Evolutionary conservation across 306 rosid species (phyloP), one percentile per base, ranked within the genome.

Genomic region (Sindora glabra): DNA sequence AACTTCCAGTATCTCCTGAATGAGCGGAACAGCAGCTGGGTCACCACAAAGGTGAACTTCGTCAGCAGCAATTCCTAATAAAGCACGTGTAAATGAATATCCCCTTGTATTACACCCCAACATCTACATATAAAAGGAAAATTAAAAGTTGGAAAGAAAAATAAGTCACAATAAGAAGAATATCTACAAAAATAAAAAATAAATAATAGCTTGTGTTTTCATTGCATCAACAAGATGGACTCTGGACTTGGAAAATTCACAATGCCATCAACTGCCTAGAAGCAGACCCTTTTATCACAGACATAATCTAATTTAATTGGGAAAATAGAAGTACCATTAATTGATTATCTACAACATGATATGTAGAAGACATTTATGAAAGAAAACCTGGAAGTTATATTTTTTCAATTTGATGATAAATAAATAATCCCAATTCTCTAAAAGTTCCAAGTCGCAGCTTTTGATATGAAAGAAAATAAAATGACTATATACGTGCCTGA

Each of bases 31-130:
- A 56, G 71, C 82, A 55, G 96, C 99, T 63, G 96, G 73, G 74
- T 92, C 99, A 71, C 99, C 99, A 76, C 96, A 89, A 51, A 92
- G 89, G 77, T 92, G 95, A 82, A 92, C 83, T 74, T 86, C 96
- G 71, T 92, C 89, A 10, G 94, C 86, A 79, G 96, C 82, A 55
- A 92, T 68, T 74, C 99, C 99, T 70, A 92, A 73, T 45, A 92
- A 68, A 67, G 95, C 95, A 37, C 99, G 96, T 8, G 96, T 89
- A 70, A 89, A 86, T 36, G 99, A 81, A 80, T 61, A 78, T 4
- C 96, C 96, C 77, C 96, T 86, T 23, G 81, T 70, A 64, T 48
- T 63, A 82, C 94, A 86, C 15, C 96, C 94, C 86, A 92, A 66
- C 99, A 92, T 92, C 96, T 89, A 84, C 54, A 67, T 27, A 37